Evolutionary conservation across 148 eudicot species (phyloP), one percentile per base, ranked within the genome.

Genomic region (Fallopia convolvulus): DNA sequence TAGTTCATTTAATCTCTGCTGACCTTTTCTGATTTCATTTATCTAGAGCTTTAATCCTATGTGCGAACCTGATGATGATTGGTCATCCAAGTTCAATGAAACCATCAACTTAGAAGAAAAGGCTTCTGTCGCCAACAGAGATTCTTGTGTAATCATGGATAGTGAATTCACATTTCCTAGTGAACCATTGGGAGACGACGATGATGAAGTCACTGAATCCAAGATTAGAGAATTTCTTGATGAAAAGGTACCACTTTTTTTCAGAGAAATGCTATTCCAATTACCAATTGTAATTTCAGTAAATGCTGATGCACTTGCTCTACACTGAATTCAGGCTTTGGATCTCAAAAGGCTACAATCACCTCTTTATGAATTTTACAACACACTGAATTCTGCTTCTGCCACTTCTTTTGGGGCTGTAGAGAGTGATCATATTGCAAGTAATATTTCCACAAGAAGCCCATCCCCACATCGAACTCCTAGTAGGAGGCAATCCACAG

Each of bases 171-270:
- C 70, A 26, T 61, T 61, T 61, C 70, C 70, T 53, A 58, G 70
- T 74, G 79, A 61, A 32, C 70, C 76, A 42, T 65, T 39, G 40
- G 61, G 42, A 71, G 97, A 92, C 56, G 97, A 92, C 58, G 97
- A 92, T 18, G 94, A 90, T 70, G 97, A 92, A 82, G 91, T 92
- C 77, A 92, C 97, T 0, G 97, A 92, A 81, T 76, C 86, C 46
- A 92, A 92, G 83, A 92, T 92, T 74, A 82, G 83, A 78, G 97
- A 92, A 23, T 92, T 92, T 74, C 83, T 92, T 83, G 91, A 90
- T 63, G 97, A 92, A 78, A 92, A 92, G 97, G 97, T 92, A 66
- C 18, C 49, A 46, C n/a, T 23, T 77, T 75, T n/a, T 20, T 1
- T 14, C 0, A 52, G 0, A 61, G 0, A 61, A 30, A 26, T 26